Evolutionary conservation across 306 rosid species (phyloP).

Genomic region (Vicia faba): DNA sequence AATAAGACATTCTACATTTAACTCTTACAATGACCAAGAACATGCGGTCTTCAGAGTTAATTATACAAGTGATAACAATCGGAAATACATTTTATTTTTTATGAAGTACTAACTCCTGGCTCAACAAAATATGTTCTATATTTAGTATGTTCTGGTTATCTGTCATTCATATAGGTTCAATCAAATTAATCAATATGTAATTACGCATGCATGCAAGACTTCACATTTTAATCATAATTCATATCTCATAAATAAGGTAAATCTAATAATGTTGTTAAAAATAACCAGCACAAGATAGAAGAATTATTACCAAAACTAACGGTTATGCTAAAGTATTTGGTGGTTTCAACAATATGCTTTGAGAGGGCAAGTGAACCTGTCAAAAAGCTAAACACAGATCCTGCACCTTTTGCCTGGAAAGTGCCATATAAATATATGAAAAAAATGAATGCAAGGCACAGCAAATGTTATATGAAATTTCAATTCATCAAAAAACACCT

Average conservation of each 20-base stretch:
- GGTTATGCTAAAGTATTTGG: constrained; percentile 85
- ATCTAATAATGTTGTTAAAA: neutral
- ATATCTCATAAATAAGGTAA: neutral
- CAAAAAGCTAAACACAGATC: constrained; percentile 88
- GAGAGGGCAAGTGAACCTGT: constrained; percentile 83
- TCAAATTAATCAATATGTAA: neutral
- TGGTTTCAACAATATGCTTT: constrained; percentile 84
- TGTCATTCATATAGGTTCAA: neutral
- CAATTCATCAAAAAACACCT: constrained; percentile 50
- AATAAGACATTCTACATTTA: too few species aligned
- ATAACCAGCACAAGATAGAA: neutral
- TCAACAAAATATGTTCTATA: too few species aligned
- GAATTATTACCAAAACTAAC: constrained; percentile 85
- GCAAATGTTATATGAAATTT: constrained; percentile 30
- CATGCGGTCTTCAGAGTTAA: too few species aligned
- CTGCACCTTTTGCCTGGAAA: constrained; percentile 89
- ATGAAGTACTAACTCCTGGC: too few species aligned
- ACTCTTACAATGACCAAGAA: too few species aligned
- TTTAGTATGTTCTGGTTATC: too few species aligned
- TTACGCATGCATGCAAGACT: neutral
- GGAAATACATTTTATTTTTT: too few species aligned
- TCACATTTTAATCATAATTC: neutral
- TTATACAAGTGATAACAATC: too few species aligned
- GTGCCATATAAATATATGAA: constrained; percentile 22
- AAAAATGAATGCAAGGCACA: neutral